A percentile compares a stretch with the other conserved stretches of the same genome.
These are phyloP conservation scores for Bryum argenteum DNA, from an alignment of 225 moss, liverwort and hornwort genomes.

Conservation along the genomic window DNA sequence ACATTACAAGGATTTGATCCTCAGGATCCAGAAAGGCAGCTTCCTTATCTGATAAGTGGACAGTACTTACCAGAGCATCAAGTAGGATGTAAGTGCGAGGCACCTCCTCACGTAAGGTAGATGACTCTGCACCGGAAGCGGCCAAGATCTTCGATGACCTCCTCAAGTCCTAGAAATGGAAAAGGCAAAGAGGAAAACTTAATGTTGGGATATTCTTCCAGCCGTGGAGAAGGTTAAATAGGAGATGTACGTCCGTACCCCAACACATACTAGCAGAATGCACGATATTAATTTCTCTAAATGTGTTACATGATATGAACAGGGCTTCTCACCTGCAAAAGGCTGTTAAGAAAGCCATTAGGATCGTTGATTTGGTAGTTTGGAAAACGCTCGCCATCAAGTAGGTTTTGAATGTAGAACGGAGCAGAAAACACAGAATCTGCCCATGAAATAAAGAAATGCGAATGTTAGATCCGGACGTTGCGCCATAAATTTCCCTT, in stretches of 20 bases:
- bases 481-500: not conserved
- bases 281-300: not conserved
- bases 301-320: not conserved
- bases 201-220: not conserved
- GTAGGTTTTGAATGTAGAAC: slow-evolving; percentile 90
- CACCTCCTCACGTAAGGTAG: slow-evolving; percentile 59
- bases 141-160: slow-evolving; percentile 49
- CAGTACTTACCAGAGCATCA: slow-evolving; percentile 69
- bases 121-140: slow-evolving; percentile 49
- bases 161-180: slow-evolving; percentile 70
- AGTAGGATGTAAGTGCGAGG: slow-evolving; percentile 74
- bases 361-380: slow-evolving; percentile 85
- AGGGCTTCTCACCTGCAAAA: slow-evolving; percentile 67
- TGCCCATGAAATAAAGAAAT: slow-evolving; percentile 38
- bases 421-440: slow-evolving; percentile 95
- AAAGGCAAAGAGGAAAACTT: not conserved
- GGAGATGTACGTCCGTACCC: not conserved
- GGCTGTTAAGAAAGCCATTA: slow-evolving; percentile 82
- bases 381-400: slow-evolving; percentile 92
- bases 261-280: slow-evolving; percentile 2
- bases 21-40: slow-evolving; percentile 18
- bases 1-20: not conserved
- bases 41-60: slow-evolving; percentile 4
- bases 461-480: slow-evolving; percentile 27
- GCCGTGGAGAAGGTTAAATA: not conserved